Evolutionary conservation across 768 basidiomycete species (phyloP).

Genomic region (Auricularia cornea): DNA sequence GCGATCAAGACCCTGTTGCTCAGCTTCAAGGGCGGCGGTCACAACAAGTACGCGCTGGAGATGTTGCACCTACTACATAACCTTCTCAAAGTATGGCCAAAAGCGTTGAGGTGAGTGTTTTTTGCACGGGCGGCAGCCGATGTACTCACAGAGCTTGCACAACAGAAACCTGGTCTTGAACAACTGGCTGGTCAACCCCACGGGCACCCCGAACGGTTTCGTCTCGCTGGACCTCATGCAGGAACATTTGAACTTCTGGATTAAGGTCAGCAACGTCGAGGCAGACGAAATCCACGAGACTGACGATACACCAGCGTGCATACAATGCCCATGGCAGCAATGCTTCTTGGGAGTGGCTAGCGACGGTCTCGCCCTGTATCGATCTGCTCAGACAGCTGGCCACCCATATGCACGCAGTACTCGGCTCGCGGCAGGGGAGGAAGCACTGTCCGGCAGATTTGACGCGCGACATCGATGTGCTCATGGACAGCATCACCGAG

Average conservation of each 20-base stretch:
- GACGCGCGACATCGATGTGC: conserved; percentile 19
- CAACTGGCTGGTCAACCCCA: conserved; percentile 28
- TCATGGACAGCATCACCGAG: conserved; percentile 15
- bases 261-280: conserved; percentile 17
- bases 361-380: conserved; percentile 12
- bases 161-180: conserved; percentile 19
- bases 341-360: conserved; percentile 17
- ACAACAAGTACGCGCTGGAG: conserved; percentile 11
- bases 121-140: too few relatives aligned
- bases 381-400: conserved; percentile 18
- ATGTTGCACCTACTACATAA: conserved; percentile 23
- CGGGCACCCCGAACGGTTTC: conserved; percentile 15
- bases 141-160: neutral
- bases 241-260: conserved; percentile 28
- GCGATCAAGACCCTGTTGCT: neutral
- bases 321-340: conserved; percentile 26
- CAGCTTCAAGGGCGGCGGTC: neutral
- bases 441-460: conserved; percentile 24
- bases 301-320: conserved; percentile 10
- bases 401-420: conserved; percentile 14
- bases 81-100: conserved; percentile 19
- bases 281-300: neutral
- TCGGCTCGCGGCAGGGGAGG: conserved; percentile 25
- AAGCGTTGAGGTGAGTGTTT: conserved; percentile 15
- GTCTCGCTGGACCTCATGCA: conserved; percentile 26